Evolutionary conservation across 2,329 filamentous ascomycete genomes (phyloP).

Genomic region (Paraphoma chrysanthemicola): DNA sequence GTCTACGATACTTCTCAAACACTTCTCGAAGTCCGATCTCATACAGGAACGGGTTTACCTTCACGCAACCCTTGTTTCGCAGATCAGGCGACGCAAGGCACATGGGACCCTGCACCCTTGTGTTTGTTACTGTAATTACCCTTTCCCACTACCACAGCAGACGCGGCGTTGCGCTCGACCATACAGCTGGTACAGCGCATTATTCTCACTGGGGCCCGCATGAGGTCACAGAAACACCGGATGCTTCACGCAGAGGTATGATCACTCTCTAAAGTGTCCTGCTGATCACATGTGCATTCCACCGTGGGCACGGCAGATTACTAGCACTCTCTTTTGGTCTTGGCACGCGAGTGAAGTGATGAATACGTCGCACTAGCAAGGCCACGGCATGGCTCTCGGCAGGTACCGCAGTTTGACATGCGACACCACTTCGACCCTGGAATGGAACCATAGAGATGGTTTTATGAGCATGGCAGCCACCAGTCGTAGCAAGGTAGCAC

Average conservation of each 20-base stretch:
- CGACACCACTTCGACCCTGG: slow-evolving; percentile 2
- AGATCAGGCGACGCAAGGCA: slow-evolving; percentile 10
- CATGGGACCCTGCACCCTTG: slow-evolving; percentile 15
- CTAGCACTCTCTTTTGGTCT: background rate
- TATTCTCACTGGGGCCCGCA: slow-evolving; percentile 3
- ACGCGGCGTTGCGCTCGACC: slow-evolving; percentile 8
- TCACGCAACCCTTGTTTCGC: background rate
- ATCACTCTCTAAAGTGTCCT: slow-evolving; percentile 2
- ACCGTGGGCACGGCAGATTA: slow-evolving; percentile 4
- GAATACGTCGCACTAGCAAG: background rate
- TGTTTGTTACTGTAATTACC: slow-evolving; percentile 17
- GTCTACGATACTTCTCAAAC: background rate
- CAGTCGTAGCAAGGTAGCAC: background rate
- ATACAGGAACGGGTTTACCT: background rate
- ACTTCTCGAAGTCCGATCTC: slow-evolving; percentile 12
- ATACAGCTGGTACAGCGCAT: slow-evolving; percentile 3
- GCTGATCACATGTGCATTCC: slow-evolving; percentile 3
- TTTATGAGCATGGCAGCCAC: slow-evolving; percentile 8
- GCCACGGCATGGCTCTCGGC: background rate
- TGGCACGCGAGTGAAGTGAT: background rate
- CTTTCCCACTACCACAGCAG: slow-evolving; percentile 5
- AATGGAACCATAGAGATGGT: background rate
- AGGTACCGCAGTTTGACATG: slow-evolving; percentile 7
- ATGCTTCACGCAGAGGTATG: slow-evolving; percentile 3
- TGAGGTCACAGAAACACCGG: slow-evolving; percentile 7